Base-by-base conservation (phyloP, 2,329 filamentous ascomycete genomes). In the Venturia pyrina region DNA sequence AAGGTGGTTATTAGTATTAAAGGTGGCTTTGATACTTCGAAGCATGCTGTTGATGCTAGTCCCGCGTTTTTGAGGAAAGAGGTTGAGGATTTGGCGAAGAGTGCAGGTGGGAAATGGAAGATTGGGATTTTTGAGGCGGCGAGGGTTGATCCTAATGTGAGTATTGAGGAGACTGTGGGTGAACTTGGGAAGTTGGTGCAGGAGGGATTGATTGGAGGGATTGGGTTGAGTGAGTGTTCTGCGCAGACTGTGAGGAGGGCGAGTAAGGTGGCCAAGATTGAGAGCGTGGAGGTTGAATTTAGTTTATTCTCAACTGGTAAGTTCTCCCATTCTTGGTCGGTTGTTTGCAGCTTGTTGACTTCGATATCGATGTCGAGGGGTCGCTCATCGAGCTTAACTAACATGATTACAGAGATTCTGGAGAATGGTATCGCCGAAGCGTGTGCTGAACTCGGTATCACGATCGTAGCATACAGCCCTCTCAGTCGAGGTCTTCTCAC, bases 381-480 rank as follows among this genome's bases (percentile, higher is more conserved):
- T 28, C 4, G 28, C 28, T 28, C 28, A 28, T 48, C 15, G 44
- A 63, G n/a, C 24, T 72, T 72, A n/a, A 28, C 70, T 77, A 15
- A 72, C 83, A 0, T 77, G 78, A 44, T 77, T 7, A 83, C 82
- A 2, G 81, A 85, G 40, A 81, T 85, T 59, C 73, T 87, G 6
- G 73, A 81, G 24, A 87, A 88, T 68, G 85, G 81, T n/a, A 79
- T 88, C 1, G 82, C 83, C 1, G 71, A 78, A 64, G 78, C 81
- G 1, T 87, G 85, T 68, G 81, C 78, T 1, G 81, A 93, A 72
- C 75, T 89, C 59, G 78, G 80, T 59, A 91, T 93, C 67, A 87
- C 88, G 0, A 77, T 93, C 60, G 76, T 91, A 44, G 88, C 87
- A 0, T 93, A 91, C 76, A 88, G 87, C 57, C 89, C 90, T 0